Percentiles rank a stretch among this genome's conserved stretches.
Evolutionary conservation across 805 yeast species (phyloP).

Genomic region (Teunomyces kruisii): DNA sequence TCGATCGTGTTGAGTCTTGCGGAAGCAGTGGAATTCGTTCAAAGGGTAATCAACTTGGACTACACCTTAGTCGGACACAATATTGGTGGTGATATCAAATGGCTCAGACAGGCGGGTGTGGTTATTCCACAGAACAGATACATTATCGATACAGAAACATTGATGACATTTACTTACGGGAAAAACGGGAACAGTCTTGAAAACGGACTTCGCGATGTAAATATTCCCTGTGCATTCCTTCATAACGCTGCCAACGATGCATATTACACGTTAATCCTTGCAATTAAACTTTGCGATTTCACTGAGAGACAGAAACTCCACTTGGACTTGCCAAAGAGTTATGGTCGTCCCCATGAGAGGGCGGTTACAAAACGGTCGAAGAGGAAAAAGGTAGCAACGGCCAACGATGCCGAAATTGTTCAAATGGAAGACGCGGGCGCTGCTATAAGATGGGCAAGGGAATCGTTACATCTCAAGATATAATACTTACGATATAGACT

Average conservation of each 20-base stretch:
- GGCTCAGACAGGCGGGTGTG: conserved; percentile 50
- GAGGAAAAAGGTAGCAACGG: background rate
- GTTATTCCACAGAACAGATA: conserved; percentile 35
- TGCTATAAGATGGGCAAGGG: background rate
- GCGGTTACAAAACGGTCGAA: background rate
- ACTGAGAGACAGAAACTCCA: background rate
- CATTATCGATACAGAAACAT: conserved; percentile 47
- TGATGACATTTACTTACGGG: conserved; percentile 45
- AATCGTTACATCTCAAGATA: background rate
- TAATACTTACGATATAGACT: background rate
- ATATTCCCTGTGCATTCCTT: conserved; percentile 56
- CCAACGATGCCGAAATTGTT: background rate
- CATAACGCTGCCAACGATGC: conserved; percentile 78
- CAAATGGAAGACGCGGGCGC: background rate
- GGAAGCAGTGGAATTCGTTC: conserved; percentile 40
- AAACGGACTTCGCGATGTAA: conserved; percentile 43
- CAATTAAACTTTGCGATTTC: conserved; percentile 48
- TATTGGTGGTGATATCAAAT: conserved; percentile 51
- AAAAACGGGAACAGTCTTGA: conserved; percentile 44
- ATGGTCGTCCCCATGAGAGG: background rate
- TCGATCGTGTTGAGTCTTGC: conserved; percentile 40
- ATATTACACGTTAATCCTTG: conserved; percentile 56
- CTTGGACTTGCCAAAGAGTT: background rate
- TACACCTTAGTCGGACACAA: conserved; percentile 61
- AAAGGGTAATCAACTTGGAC: conserved; percentile 35